Evolutionary conservation across 1,284 basidiomycete genomes (phyloP).

Genomic region (Malassezia psittaci): DNA sequence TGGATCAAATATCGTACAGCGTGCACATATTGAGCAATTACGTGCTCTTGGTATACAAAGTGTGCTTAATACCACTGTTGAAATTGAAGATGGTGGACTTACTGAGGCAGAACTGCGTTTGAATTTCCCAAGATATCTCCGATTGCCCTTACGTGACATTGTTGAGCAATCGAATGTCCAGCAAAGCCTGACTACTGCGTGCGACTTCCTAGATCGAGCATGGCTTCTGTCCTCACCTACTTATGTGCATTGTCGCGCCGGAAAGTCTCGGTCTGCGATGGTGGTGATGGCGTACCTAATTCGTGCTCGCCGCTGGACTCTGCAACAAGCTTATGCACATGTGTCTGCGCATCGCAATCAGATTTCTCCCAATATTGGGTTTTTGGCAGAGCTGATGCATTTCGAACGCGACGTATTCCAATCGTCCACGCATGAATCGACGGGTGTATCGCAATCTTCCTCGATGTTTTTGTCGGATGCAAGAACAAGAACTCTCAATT

Average conservation of each 20-base stretch:
- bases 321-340: conserved; percentile 77
- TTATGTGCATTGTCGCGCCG: conserved; percentile 93
- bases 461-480: too few relatives aligned
- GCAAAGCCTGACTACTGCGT: conserved; percentile 70
- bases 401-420: conserved; percentile 55
- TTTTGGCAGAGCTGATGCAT: conserved; percentile 90
- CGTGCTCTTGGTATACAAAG: conserved; percentile 67
- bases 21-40: conserved; percentile 65
- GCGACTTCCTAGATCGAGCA: conserved; percentile 78
- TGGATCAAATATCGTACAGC: conserved; percentile 70
- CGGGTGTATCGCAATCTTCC: too few relatives aligned
- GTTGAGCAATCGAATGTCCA: conserved; percentile 85
- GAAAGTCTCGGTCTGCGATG: conserved; percentile 89
- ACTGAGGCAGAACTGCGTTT: conserved; percentile 14
- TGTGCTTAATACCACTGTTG: conserved; percentile 80
- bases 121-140: conserved; percentile 66
- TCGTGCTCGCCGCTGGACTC: conserved; percentile 87
- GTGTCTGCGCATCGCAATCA: conserved; percentile 79
- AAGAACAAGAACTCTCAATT: too few relatives aligned
- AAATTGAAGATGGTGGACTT: conserved; percentile 48
- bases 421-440: too few relatives aligned
- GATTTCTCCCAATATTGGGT: conserved; percentile 95
- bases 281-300: conserved; percentile 95
- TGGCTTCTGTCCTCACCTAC: conserved; percentile 73
- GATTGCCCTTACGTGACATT: conserved; percentile 83